Conservation (phyloP, 2,329 filamentous ascomycete genomes). For the Stachybotrys echinatus region DNA sequence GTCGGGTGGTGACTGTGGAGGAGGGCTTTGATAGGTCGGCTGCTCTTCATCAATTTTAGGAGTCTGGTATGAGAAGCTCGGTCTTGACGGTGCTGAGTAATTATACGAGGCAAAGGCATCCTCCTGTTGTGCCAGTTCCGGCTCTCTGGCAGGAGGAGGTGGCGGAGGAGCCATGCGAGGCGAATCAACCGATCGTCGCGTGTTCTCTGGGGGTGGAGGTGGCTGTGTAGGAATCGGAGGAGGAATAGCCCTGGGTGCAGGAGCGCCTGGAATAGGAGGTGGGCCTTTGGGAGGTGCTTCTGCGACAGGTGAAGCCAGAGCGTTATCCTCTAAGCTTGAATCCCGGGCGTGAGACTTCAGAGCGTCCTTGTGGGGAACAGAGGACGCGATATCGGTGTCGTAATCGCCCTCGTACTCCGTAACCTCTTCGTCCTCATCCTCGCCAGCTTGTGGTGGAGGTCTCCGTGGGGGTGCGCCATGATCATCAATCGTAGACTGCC, state of each 20-base stretch:
- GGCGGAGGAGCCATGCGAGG: conserved; percentile 61
- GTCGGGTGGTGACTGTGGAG: conserved; percentile 38
- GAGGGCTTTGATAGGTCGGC: conserved; percentile 37
- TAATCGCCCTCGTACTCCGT: conserved; percentile 98
- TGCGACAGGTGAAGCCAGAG: conserved; percentile 49
- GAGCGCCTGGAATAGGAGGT: conserved; percentile 50
- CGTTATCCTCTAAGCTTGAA: conserved; percentile 67
- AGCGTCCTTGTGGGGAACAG: conserved; percentile 89
- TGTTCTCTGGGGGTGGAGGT: conserved; percentile 42
- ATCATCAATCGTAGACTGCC: conserved; percentile 55
- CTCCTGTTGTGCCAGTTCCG: conserved; percentile 35
- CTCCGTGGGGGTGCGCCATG: conserved; percentile 36
- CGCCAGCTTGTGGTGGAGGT: conserved; percentile 37
- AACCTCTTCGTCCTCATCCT: conserved; percentile 70
- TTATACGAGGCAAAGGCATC: conserved; percentile 69
- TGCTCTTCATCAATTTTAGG: conserved; percentile 40
- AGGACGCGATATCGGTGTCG: conserved; percentile 94
- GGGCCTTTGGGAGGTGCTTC: conserved; percentile 40
- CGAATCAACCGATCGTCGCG: conserved; percentile 62
- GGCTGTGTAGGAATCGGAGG: conserved; percentile 62
- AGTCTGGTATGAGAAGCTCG: conserved; percentile 25
- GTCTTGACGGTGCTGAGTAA: conserved; percentile 34
- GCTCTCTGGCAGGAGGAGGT: conserved; percentile 19
- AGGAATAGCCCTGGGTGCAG: conserved; percentile 54
- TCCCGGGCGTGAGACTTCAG: conserved; percentile 77